Base-by-base conservation (phyloP, 2,329 filamentous ascomycete genomes). In the Dothideomycetes sp. region DNA sequence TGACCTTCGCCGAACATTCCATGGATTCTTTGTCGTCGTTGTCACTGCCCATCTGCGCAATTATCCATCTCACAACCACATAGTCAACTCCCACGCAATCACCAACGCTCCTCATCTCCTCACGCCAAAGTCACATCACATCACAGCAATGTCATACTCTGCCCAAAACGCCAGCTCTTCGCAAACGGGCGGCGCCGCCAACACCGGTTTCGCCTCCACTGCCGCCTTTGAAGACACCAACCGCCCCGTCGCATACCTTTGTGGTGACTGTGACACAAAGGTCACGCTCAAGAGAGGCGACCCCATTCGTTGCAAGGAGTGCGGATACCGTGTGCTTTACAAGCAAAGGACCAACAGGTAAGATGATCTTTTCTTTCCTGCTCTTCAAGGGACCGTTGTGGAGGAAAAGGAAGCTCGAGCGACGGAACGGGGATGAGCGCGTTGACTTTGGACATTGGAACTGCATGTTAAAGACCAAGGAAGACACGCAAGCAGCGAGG, bases 341-440 rank as follows among this genome's bases (percentile, higher is more conserved):
- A 98, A 98, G 76, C 85, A 95, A 75, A 70, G 91, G 58, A 98
- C 91, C 33, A 95, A 94, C 73, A 78, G 91, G 91, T 95, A 61
- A 64, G 81, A 66, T 40, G 18, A 15, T 22, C 16, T 19, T 36
- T 14, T 38, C 18, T 36, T 24, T 18, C 14, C 8, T 22, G 19
- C 9, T 29, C 17, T n/a, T 16, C 31, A 17, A 18, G 22, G 27
- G 33, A 38, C n/a, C 39, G 12, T 36, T 34, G 15, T 35, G 29
- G 19, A 16, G 15, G 32, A 17, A 40, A 34, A 18, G 15, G 15
- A 24, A 17, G 22, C 11, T 15, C n/a, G n/a, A n/a, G n/a, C n/a
- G n/a, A n/a, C n/a, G n/a, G n/a, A n/a, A n/a, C n/a, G 27, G 18
- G 18, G 14, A 17, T 34, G n/a, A n/a, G n/a, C n/a, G n/a, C n/a